Evolutionary conservation across 495 filamentous ascomycete species (phyloP).

Genomic region (Aspergillus steynii): DNA sequence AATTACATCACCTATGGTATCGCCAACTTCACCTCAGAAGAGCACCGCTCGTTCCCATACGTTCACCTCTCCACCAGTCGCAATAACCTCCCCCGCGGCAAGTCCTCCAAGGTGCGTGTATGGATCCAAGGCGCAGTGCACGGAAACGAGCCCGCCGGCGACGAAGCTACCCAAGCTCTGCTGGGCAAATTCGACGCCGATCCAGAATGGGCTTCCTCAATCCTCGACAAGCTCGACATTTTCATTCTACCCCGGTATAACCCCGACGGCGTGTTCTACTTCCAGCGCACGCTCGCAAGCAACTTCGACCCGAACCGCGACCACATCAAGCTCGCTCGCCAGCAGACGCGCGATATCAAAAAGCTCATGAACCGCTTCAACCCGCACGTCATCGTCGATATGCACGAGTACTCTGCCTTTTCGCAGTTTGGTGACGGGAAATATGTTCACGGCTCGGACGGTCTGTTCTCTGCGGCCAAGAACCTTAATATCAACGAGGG

Average conservation of each 20-base stretch:
- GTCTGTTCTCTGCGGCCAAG: constrained; percentile 12
- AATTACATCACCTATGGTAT: constrained; percentile 8
- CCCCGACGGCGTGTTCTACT: constrained; percentile 10
- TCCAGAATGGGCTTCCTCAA: constrained; percentile 2
- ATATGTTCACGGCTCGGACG: constrained; percentile 10
- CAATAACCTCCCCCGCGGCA: neutral
- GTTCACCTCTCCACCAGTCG: constrained; percentile 7
- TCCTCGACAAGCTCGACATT: constrained; percentile 8
- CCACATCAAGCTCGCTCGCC: constrained; percentile 12
- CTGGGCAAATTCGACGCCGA: constrained; percentile 10
- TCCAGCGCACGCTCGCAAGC: constrained; percentile 10
- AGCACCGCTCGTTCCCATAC: constrained; percentile 11
- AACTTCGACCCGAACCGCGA: constrained; percentile 13
- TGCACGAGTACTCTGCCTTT: constrained; percentile 9
- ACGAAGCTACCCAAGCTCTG: constrained; percentile 10
- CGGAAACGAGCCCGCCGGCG: constrained; percentile 11
- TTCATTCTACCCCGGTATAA: constrained; percentile 9
- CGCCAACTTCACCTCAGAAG: constrained; percentile 15
- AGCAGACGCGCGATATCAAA: constrained; percentile 11
- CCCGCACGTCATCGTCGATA: constrained; percentile 11
- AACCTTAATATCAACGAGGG: constrained; percentile 13
- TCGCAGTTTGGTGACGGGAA: constrained; percentile 1
- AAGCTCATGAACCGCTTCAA: constrained; percentile 8
- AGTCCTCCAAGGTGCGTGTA: constrained; percentile 8
- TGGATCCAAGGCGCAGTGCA: constrained; percentile 14